phyloP scores from a whole-genome alignment of 2,329 filamentous ascomycete species.

The Fusarium zealandicum region DNA sequence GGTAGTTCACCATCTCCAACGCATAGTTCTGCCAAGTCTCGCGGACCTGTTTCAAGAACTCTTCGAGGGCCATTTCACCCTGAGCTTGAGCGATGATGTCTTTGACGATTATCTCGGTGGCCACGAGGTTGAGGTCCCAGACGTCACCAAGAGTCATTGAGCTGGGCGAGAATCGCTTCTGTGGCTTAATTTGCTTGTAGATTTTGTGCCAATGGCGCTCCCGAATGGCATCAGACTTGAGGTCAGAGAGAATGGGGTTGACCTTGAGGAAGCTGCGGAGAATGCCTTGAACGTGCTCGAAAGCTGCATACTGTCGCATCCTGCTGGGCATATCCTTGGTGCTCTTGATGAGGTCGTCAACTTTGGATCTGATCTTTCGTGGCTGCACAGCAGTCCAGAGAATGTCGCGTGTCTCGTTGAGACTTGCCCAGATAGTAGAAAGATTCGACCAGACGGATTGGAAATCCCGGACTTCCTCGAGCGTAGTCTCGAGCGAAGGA shows the following conservation, averaged over 20 bases:
- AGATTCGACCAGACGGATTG: slow-evolving; percentile 98
- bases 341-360: slow-evolving; percentile 94
- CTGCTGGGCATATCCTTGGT: slow-evolving; percentile 99
- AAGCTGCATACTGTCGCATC: slow-evolving; percentile 99
- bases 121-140: slow-evolving; percentile 92
- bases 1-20: slow-evolving; percentile 93
- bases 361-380: slow-evolving; percentile 85
- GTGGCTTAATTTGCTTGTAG: slow-evolving; percentile 92
- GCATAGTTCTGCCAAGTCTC: slow-evolving; percentile 97
- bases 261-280: slow-evolving; percentile 89
- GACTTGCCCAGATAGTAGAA: slow-evolving; percentile 93
- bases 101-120: slow-evolving; percentile 86
- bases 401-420: slow-evolving; percentile 91
- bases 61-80: slow-evolving; percentile 97
- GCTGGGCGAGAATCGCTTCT: slow-evolving; percentile 90
- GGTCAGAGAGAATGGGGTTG: slow-evolving; percentile 83
- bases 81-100: slow-evolving; percentile 96
- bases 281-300: slow-evolving; percentile 95
- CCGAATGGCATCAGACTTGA: slow-evolving; percentile 95
- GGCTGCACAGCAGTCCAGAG: slow-evolving; percentile 97
- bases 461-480: slow-evolving; percentile 98
- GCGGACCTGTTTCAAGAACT: slow-evolving; percentile 94
- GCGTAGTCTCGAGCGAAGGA: slow-evolving; percentile 80
- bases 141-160: slow-evolving; percentile 98
- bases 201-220: slow-evolving; percentile 98